phyloP scores from a whole-genome alignment of 305 asterid species.

The Solanum aculeatissimum region DNA sequence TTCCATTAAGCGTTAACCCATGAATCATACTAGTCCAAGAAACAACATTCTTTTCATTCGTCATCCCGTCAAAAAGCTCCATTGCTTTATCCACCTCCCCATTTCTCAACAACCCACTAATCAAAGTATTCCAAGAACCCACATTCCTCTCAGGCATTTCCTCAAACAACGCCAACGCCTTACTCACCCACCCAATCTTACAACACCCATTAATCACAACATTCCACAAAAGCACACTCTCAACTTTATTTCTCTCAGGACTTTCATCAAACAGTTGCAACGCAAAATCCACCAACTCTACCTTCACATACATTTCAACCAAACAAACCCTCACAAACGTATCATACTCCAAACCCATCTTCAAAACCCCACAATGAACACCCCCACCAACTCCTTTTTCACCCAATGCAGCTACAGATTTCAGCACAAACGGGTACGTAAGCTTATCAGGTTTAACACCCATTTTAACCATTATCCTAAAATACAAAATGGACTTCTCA shows the following conservation, averaged over 20 bases:
- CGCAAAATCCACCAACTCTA: conserved; percentile 11
- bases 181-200: conserved; percentile 21
- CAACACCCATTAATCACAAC: conserved; percentile 27
- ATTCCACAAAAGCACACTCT: conserved; percentile 32
- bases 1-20: conserved; percentile 25
- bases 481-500: conserved; percentile 1
- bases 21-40: conserved; percentile 37
- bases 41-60: conserved; percentile 27
- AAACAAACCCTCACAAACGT: conserved; percentile 29
- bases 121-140: conserved; percentile 33
- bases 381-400: conserved; percentile 7
- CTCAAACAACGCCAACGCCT: conserved; percentile 28
- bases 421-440: conserved; percentile 33
- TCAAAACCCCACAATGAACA: conserved; percentile 13
- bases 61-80: conserved; percentile 21
- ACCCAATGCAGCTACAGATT: conserved; percentile 12
- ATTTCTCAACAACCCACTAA: conserved; percentile 29
- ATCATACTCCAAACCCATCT: conserved; percentile 28
- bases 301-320: conserved; percentile 29
- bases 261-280: conserved; percentile 33
- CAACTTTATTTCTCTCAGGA: conserved; percentile 20
- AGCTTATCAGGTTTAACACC: conserved; percentile 18
- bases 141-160: conserved; percentile 27
- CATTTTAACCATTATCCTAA: conserved; percentile 12
- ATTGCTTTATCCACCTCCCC: conserved; percentile 19